These are phyloP conservation scores for Aspergillus japonicus DNA, from an alignment of 2,329 filamentous ascomycete genomes.

Conservation along the genomic window DNA sequence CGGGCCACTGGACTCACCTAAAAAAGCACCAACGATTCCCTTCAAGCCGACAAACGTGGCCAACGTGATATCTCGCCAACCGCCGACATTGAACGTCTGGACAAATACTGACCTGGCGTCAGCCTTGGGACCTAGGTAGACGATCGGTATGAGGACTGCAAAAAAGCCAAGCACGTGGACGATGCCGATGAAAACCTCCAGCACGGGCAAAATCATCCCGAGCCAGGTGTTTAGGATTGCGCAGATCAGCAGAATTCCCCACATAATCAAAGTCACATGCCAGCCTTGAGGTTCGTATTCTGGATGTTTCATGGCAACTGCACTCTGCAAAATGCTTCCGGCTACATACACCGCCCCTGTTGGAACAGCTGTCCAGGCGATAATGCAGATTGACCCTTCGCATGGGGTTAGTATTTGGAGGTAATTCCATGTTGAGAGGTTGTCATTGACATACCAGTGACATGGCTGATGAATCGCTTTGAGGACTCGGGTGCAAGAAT, in stretches of 20 bases:
- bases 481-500: slow-evolving; percentile 38
- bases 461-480: slow-evolving; percentile 40
- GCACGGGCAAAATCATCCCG: slow-evolving; percentile 43
- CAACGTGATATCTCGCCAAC: slow-evolving; percentile 22
- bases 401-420: background rate
- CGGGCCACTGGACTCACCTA: slow-evolving; percentile 6
- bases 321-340: slow-evolving; percentile 4
- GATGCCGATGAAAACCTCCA: slow-evolving; percentile 51
- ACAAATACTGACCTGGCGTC: slow-evolving; percentile 21
- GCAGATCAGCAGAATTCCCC: background rate
- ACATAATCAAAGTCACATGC: slow-evolving; percentile 46
- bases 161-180: slow-evolving; percentile 54
- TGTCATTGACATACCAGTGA: slow-evolving; percentile 25
- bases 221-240: background rate
- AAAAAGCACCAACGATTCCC: slow-evolving; percentile 23
- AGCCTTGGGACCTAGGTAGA: slow-evolving; percentile 41
- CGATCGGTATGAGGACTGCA: slow-evolving; percentile 50
- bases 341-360: slow-evolving; percentile 7
- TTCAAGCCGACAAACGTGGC: slow-evolving; percentile 27
- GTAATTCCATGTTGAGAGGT: too few relatives aligned
- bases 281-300: slow-evolving; percentile 42
- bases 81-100: slow-evolving; percentile 23
- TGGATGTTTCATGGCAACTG: slow-evolving; percentile 18
- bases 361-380: slow-evolving; percentile 1
- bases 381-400: slow-evolving; percentile 1